These are phyloP conservation scores for Malus hybrid DNA, from an alignment of 331 rosid species.

Conservation along the genomic window DNA sequence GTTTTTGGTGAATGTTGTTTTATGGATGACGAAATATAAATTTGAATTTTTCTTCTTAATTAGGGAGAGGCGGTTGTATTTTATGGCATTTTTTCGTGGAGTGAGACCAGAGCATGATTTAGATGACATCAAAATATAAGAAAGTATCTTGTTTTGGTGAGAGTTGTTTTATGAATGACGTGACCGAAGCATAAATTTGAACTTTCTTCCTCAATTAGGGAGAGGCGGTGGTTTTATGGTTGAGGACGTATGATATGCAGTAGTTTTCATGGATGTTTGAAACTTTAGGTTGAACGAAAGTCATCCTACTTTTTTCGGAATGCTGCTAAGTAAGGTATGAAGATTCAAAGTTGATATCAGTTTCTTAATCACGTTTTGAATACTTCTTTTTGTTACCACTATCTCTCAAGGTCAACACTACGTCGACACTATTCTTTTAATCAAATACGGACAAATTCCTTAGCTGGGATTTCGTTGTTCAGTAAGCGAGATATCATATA, in stretches of 20 bases:
- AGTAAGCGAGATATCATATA: too few relatives aligned
- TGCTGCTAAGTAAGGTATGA: neutral
- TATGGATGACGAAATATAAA: too few relatives aligned
- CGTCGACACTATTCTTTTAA: too few relatives aligned
- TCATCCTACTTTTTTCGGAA: neutral
- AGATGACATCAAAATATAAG: too few relatives aligned
- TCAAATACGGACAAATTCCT: neutral
- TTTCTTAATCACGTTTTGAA: neutral
- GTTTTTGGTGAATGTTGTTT: too few relatives aligned
- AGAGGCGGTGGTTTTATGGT: too few relatives aligned
- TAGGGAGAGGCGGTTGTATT: too few relatives aligned
- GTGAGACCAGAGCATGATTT: too few relatives aligned
- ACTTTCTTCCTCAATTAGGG: fast-evolving
- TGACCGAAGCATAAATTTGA: too few relatives aligned
- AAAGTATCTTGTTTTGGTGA: neutral
- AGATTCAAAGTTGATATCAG: neutral
- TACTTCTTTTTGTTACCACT: neutral
- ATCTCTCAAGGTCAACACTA: neutral
- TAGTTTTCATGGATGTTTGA: neutral
- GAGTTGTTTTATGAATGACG: neutral
- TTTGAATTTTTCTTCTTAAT: too few relatives aligned
- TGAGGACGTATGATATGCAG: neutral
- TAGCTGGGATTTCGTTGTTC: neutral
- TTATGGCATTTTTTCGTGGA: too few relatives aligned
- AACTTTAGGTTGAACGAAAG: neutral